Base-by-base conservation (phyloP, 257 asterid species). In the Eucommia ulmoides region DNA sequence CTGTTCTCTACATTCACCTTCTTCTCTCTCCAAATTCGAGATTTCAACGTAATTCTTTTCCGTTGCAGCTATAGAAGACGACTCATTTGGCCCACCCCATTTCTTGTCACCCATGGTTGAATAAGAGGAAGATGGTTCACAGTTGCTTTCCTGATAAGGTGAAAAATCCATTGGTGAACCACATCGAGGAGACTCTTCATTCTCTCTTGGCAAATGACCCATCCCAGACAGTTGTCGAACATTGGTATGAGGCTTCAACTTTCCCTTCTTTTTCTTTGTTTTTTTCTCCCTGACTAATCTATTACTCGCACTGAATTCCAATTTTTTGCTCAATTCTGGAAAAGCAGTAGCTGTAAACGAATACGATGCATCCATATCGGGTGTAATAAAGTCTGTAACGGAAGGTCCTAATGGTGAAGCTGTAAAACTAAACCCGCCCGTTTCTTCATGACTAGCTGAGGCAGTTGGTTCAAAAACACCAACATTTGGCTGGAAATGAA, bases 141-240 rank as follows among this genome's bases (percentile, higher is more conserved):
- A 64, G 46, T 24, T 49, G 14, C 71, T 53, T 44, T 52, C 74
- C 52, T 65, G 74, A 68, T 69, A 85, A 51, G 94, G 98, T 41
- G 98, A 86, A 78, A 83, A 82, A 56, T 86, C 93, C 96, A 91
- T 83, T 20, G 98, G 96, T 25, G 98, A 91, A 68, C 80, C 70
- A 66, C 58, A 69, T 33, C 72, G 75, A 24, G 82, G 82, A 41
- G 98, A 78, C 41, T 64, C 56, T 10, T 63, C 63, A 56, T 58
- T 74, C 65, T 61, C 80, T 25, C 29, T 56, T 33, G 74, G 51
- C 51, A 18, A 33, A 47, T 41, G 55, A 55, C 65, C 59, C 44
- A 71, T 71, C 24, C 61, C 52, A 33, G 72, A 65, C 65, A 61
- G 63, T 60, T 67, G 53, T 38, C 70, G 76, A 41, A 67, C 66